Evolutionary conservation across 495 filamentous ascomycete genomes (phyloP).

Genomic region (Platismatia glauca): DNA sequence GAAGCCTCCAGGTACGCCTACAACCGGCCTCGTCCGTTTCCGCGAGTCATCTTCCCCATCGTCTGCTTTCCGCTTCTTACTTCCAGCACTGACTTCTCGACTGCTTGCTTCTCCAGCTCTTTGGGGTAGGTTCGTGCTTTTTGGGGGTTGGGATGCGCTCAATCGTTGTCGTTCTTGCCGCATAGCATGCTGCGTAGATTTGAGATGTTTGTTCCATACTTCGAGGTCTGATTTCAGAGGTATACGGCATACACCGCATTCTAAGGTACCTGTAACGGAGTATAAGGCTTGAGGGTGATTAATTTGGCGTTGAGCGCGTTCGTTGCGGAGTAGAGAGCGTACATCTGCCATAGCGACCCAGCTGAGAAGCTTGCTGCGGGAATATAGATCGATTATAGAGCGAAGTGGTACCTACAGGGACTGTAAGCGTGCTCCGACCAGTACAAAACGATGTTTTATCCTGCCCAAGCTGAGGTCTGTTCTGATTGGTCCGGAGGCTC

Average conservation of each 20-base stretch:
- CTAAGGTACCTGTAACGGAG: conserved; percentile 49
- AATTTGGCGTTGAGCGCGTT: conserved; percentile 68
- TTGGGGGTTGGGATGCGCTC: conserved; percentile 4
- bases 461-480: no score
- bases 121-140: not conserved
- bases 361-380: not conserved
- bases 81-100: conserved; percentile 25
- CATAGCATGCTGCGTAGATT: conserved; percentile 21
- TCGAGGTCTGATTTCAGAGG: conserved; percentile 46
- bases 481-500: not conserved
- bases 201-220: conserved; percentile 25
- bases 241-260: conserved; percentile 51
- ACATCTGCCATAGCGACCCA: conserved; percentile 64
- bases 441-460: no score
- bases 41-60: conserved; percentile 38
- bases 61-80: conserved; percentile 51
- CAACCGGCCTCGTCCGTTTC: conserved; percentile 39
- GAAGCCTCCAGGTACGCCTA: conserved; percentile 21
- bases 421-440: no score
- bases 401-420: no score
- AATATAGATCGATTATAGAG: not conserved
- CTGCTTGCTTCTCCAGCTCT: not conserved
- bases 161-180: conserved; percentile 19
- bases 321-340: conserved; percentile 69
- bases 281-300: conserved; percentile 56